Evolutionary conservation across 2,329 filamentous ascomycete genomes (phyloP).

Genomic region (Penicillium psychrosexuale): DNA sequence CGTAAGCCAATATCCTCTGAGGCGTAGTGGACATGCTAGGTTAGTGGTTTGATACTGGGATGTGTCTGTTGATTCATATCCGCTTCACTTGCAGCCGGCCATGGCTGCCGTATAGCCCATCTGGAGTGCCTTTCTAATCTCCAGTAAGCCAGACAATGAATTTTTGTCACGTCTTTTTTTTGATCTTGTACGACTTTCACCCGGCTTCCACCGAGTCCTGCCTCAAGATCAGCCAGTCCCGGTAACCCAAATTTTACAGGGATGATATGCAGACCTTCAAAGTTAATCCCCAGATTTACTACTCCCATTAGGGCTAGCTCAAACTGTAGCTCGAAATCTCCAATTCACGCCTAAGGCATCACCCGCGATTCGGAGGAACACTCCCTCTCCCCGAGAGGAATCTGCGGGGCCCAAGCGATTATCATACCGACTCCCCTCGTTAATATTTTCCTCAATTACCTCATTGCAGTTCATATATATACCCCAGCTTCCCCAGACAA

Average conservation of each 20-base stretch:
- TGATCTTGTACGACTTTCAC: neutral
- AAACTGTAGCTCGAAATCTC: neutral
- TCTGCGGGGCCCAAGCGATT: slow-evolving; percentile 4
- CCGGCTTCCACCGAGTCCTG: too few species aligned
- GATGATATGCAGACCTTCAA: neutral
- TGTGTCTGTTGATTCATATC: neutral
- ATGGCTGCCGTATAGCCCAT: neutral
- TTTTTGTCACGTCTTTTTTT: neutral
- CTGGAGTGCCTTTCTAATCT: neutral
- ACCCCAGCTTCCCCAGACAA: neutral
- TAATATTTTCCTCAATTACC: neutral
- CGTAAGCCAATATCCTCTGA: neutral
- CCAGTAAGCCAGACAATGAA: neutral
- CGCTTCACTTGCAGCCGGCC: neutral
- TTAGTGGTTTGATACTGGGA: neutral
- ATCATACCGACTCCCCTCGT: neutral
- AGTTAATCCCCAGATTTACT: neutral
- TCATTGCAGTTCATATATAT: neutral
- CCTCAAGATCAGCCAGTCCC: neutral
- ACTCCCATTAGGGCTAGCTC: neutral
- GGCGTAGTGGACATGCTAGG: neutral
- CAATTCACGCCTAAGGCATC: slow-evolving; percentile 3
- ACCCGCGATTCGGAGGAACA: neutral
- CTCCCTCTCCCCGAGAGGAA: slow-evolving; percentile 7
- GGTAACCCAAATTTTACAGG: too few species aligned